Conservation (phyloP, 371 early-diverging fungal genomes). For the Apophysomyces variabilis region DNA sequence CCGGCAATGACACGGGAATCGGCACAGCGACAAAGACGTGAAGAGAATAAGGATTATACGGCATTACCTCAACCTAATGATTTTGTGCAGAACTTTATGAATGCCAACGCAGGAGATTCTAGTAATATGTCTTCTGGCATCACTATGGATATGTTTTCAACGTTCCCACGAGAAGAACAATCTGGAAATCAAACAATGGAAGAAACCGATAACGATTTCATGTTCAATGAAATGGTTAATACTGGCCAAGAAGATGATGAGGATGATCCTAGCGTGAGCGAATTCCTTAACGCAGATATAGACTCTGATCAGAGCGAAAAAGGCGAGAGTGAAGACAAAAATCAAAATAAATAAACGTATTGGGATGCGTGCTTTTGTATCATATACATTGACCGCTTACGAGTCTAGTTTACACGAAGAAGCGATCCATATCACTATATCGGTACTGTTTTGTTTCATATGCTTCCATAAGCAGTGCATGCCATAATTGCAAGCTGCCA, state of each 20-base stretch:
- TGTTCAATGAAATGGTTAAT: conserved; percentile 56
- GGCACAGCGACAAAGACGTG: background rate
- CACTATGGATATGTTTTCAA: conserved; percentile 30
- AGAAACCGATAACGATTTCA: conserved; percentile 34
- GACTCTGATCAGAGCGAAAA: conserved; percentile 26
- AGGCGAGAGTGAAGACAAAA: background rate
- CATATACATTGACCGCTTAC: too few relatives aligned
- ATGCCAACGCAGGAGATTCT: background rate
- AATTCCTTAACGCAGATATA: conserved; percentile 39
- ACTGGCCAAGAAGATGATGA: conserved; percentile 35
- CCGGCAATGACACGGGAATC: conserved; percentile 13
- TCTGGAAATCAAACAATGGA: conserved; percentile 16
- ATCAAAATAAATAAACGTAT: background rate
- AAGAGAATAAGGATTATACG: conserved; percentile 3
- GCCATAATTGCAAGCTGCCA: too few relatives aligned
- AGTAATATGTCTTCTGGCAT: conserved; percentile 6
- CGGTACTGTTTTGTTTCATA: too few relatives aligned
- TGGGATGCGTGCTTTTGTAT: background rate
- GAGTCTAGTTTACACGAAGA: background rate
- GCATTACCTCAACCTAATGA: conserved; percentile 6
- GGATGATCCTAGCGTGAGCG: conserved; percentile 46
- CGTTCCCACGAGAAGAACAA: background rate
- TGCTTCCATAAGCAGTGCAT: too few relatives aligned
- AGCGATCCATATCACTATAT: background rate
- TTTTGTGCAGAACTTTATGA: conserved; percentile 5